Conservation (phyloP, 805 yeast species). For the Schwanniomyces occidentalis region DNA sequence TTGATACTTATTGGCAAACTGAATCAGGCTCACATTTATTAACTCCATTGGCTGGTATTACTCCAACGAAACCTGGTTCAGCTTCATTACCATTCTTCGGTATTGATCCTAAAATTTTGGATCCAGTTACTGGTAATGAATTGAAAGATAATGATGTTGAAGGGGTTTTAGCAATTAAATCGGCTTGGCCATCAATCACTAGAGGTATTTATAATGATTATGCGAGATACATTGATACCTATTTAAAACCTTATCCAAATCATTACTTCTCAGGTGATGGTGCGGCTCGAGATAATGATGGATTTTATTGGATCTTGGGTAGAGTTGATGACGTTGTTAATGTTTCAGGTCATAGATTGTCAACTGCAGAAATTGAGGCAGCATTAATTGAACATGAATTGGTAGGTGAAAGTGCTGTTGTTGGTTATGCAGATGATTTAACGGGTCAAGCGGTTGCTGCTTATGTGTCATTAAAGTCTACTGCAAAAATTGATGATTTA, state of each 20-base stretch:
- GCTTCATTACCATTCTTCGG: conserved; percentile 98
- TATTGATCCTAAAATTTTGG: conserved; percentile 84
- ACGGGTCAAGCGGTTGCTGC: conserved; percentile 98
- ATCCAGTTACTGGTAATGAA: conserved; percentile 89
- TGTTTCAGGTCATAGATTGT: conserved; percentile 94
- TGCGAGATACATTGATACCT: conserved; percentile 83
- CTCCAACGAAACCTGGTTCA: conserved; percentile 96
- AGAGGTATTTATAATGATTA: conserved; percentile 93
- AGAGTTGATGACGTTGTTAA: conserved; percentile 98
- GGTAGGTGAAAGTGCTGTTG: conserved; percentile 96
- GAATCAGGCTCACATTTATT: conserved; percentile 96
- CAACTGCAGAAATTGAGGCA: conserved; percentile 98
- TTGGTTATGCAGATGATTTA: conserved; percentile 90
- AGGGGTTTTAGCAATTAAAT: conserved; percentile 89
- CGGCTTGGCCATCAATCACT: conserved; percentile 99
- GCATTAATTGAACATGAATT: conserved; percentile 75
- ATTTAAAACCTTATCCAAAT: conserved; percentile 89
- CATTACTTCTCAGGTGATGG: conserved; percentile 98
- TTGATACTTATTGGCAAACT: conserved; percentile 99
- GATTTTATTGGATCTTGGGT: conserved; percentile 97
- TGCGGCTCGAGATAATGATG: conserved; percentile 96
- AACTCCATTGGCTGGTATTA: conserved; percentile 91
- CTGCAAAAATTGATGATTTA: conserved; percentile 42
- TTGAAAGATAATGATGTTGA: conserved; percentile 86
- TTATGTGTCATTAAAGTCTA: conserved; percentile 78